Evolutionary conservation across 163 green algal genomes (phyloP), one percentile per base, ranked within the genome.

Genomic region (Scenedesmus sp.): DNA sequence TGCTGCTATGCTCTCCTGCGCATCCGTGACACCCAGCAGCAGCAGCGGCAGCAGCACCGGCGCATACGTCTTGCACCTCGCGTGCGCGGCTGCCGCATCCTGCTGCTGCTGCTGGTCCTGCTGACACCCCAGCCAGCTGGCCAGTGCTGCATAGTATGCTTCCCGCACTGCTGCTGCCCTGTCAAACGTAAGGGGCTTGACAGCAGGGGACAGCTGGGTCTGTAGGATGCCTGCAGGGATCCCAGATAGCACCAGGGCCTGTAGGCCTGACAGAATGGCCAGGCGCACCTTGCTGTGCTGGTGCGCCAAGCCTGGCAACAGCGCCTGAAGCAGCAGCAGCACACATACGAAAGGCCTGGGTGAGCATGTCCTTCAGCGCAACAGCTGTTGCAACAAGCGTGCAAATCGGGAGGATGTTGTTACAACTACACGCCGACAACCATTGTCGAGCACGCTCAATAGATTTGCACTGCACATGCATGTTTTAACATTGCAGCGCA

Each of bases 231-330:
- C 77, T 18, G 87, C n/a, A 60, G 73, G 87, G 3, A 91, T 82
- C 13, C 88, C 91, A 13, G 77, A 82, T 3, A 79, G 81, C 55
- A 94, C 94, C 57, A 97, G 67, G 0, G 91, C 77, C 18, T 94
- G 89, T 57, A 98, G 85, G 4, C 94, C 96, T 66, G 95, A 88
- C 64, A 97, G 84, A 7, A 88, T 62, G 0, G 94, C 81, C 57
- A 95, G 84, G 2, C 96, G 90, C 86, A 98, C 96, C 2, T 94
- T 88, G 83, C 93, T 96, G 90, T 98, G 96, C 91, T 95, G 95
- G 93, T 98, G 96, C n/a, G 88, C 85, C 26, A 97, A 85, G 88
- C 93, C 94, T 9, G 93, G 90, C 46, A 13, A 9, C 67, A 56
- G 1, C 89, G 84, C 34, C 84, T 88, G 66, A 20, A 70, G 46